Base-by-base conservation (phyloP, 2,329 filamentous ascomycete species). In the Aspergillus japonicus region DNA sequence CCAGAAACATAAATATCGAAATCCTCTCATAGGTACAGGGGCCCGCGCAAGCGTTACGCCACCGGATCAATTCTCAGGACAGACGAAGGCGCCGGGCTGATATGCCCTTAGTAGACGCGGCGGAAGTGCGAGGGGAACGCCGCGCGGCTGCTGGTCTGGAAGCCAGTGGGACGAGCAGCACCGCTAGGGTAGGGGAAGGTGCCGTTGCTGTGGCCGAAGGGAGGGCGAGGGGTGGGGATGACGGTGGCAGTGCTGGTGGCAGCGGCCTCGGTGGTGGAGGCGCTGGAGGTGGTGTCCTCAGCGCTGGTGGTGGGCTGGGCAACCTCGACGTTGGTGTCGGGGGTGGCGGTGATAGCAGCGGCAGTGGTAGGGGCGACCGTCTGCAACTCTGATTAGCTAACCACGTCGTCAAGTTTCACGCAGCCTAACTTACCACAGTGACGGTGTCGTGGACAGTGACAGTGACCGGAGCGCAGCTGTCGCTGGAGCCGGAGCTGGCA, bases 361-460 rank as follows among this genome's bases (percentile, higher is more conserved):
- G 64, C 50, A 19, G 48, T 58, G 39, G 57, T 59, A 48, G 23
- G 49, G 23, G 4, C 12, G 29, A 19, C 47, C 21, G n/a, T 33
- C 31, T 23, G 42, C 23, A 26, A 33, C 2, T 10, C 8, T n/a
- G 16, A 42, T 47, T 52, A 16, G 21, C 24, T n/a, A 44, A 19
- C 19, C 14, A 10, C 33, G 19, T 44, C 14, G 8, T 44, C 16
- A 8, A 16, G 5, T 44, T 19, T 8, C 39, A 19, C 1, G 1
- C 39, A 8, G 16, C 16, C 3, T 1, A 44, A 69, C 71, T 51
- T 72, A 75, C 72, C 63, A 71, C 70, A 62, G 72, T 75, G 60
- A 76, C 72, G 39, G 73, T 75, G 53, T 72, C 66, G 14, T 69
- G 71, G 35, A 68, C 68, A 29, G 73, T 76, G 39, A 74, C 69